Evolutionary conservation across 345 rosid genomes (phyloP).

Genomic region (Lumnitzera littorea): DNA sequence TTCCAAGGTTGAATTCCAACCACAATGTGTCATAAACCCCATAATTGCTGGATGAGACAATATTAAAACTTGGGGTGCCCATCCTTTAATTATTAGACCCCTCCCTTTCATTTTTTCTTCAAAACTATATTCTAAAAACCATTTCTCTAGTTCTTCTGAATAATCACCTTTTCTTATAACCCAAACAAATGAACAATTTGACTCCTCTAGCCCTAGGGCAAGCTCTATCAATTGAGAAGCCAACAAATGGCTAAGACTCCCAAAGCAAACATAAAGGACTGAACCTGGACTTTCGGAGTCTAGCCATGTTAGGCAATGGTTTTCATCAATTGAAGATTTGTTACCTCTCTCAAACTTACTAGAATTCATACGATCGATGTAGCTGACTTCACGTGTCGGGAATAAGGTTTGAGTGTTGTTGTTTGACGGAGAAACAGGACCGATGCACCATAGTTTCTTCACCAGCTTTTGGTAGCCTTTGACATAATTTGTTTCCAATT

Average conservation of each 20-base stretch:
- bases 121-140: slow-evolving; percentile 17
- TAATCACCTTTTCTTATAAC: slow-evolving; percentile 31
- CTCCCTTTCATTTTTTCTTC: slow-evolving; percentile 22
- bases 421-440: slow-evolving; percentile 26
- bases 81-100: slow-evolving; percentile 41
- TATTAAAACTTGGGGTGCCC: slow-evolving; percentile 57
- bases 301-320: slow-evolving; percentile 27
- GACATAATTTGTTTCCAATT: slow-evolving; percentile 22
- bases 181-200: slow-evolving; percentile 42
- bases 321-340: slow-evolving; percentile 16
- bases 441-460: slow-evolving; percentile 33
- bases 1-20: slow-evolving; percentile 63
- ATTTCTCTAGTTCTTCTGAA: slow-evolving; percentile 16
- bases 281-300: slow-evolving; percentile 19
- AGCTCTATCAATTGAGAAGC: slow-evolving; percentile 29
- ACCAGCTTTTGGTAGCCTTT: slow-evolving; percentile 14
- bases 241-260: slow-evolving; percentile 28
- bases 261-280: slow-evolving; percentile 40
- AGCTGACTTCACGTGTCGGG: not conserved
- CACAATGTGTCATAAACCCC: slow-evolving; percentile 61
- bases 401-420: too few relatives aligned
- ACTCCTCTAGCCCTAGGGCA: slow-evolving; percentile 36
- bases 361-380: not conserved
- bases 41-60: slow-evolving; percentile 41
- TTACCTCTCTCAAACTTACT: slow-evolving; percentile 21